These are phyloP conservation scores for Mycosphaerelloides madeirae DNA, from an alignment of 2,329 filamentous ascomycete genomes.

Conservation along the genomic window DNA sequence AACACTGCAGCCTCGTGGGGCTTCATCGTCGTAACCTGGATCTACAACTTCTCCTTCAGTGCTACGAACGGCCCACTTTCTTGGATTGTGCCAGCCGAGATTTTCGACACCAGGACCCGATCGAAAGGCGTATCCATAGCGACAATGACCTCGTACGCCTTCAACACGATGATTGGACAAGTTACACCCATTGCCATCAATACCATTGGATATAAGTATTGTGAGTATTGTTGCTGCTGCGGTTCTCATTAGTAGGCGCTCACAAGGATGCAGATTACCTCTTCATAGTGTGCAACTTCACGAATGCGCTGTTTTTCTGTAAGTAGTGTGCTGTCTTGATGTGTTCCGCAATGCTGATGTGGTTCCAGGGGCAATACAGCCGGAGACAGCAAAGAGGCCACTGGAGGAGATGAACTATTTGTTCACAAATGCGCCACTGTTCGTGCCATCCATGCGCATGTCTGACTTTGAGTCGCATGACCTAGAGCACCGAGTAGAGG, in stretches of 20 bases:
- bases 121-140: conserved; percentile 71
- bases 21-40: conserved; percentile 73
- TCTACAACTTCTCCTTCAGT: conserved; percentile 75
- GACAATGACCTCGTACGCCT: conserved; percentile 65
- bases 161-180: conserved; percentile 72
- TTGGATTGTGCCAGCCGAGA: conserved; percentile 41
- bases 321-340: background rate
- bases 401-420: conserved; percentile 66
- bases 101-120: conserved; percentile 66
- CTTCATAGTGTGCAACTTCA: conserved; percentile 66
- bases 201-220: conserved; percentile 52
- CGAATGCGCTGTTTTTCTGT: conserved; percentile 63
- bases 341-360: background rate
- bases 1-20: conserved; percentile 61
- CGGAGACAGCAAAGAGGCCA: conserved; percentile 60
- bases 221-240: no score
- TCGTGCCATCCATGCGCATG: conserved; percentile 56
- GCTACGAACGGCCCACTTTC: conserved; percentile 65
- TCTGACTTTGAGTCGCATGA: conserved; percentile 52
- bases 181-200: conserved; percentile 59
- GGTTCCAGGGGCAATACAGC: conserved; percentile 50
- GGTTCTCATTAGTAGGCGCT: no score
- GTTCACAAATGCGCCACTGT: conserved; percentile 57
- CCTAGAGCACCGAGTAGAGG: conserved; percentile 54
- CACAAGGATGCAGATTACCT: conserved; percentile 40